Conservation (phyloP, 2,329 filamentous ascomycete species). For the Juglanconis sp. region DNA sequence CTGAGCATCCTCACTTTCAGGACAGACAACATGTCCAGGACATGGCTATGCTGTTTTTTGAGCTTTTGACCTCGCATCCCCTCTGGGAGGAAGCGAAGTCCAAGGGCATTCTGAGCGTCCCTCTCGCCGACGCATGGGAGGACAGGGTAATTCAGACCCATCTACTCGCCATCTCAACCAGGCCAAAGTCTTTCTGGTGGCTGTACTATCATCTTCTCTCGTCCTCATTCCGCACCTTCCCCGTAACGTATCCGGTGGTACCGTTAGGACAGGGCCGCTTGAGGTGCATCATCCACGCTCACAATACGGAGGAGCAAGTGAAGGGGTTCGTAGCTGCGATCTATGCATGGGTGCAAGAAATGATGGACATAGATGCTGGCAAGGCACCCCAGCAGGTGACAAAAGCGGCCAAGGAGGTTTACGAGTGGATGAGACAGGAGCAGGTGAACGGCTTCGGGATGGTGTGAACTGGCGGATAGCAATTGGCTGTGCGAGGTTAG, state of each 20-base stretch:
- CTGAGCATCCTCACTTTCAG: background rate
- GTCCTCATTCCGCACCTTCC: slow-evolving; percentile 16
- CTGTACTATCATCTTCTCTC: slow-evolving; percentile 20
- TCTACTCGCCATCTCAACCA: background rate
- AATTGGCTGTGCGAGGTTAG: too few relatives aligned
- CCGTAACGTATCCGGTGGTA: slow-evolving; percentile 36
- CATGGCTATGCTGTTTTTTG: background rate
- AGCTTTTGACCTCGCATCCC: background rate
- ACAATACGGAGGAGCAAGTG: slow-evolving; percentile 33
- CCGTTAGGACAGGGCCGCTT: slow-evolving; percentile 33
- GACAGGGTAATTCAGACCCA: background rate
- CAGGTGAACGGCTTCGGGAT: too few relatives aligned
- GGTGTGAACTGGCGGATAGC: too few relatives aligned
- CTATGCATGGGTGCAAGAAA: slow-evolving; percentile 29
- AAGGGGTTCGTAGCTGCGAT: slow-evolving; percentile 27
- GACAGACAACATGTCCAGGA: background rate
- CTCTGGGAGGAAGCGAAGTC: background rate
- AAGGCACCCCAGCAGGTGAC: slow-evolving; percentile 16
- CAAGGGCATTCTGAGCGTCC: background rate
- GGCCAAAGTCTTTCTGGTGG: slow-evolving; percentile 15
- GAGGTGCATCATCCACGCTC: slow-evolving; percentile 35
- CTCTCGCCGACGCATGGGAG: background rate
- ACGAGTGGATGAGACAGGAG: slow-evolving; percentile 9
- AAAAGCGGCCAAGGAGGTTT: slow-evolving; percentile 21
- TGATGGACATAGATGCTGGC: slow-evolving; percentile 26